Conservation (phyloP, 2,329 filamentous ascomycete species). For the Phialophora chinensis region DNA sequence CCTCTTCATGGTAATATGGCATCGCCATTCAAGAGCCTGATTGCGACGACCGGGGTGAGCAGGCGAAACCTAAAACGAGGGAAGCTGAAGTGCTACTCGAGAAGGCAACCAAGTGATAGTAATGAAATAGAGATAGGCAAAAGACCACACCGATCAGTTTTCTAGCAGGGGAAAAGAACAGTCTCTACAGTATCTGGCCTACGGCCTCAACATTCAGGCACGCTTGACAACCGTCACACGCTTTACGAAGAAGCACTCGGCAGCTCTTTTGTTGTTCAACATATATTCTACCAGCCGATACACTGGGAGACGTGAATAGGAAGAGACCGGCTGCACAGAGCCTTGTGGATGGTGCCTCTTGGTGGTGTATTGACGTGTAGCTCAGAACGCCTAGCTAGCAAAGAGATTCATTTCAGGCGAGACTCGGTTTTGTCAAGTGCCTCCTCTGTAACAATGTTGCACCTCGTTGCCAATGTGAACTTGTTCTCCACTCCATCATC, state of each 20-base stretch:
- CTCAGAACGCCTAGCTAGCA: no score
- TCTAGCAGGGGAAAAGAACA: neutral
- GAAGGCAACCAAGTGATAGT: neutral
- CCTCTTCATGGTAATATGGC: neutral
- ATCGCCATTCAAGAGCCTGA: neutral
- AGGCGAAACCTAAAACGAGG: constrained; percentile 19
- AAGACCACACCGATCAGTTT: neutral
- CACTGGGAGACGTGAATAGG: neutral
- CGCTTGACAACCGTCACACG: no score
- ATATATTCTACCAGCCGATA: neutral
- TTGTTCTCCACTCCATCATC: neutral
- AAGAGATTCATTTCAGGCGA: no score
- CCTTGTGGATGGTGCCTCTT: no score
- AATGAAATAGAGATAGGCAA: neutral
- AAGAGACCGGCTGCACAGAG: no score
- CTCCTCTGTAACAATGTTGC: no score
- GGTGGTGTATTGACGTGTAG: no score
- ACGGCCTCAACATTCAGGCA: no score
- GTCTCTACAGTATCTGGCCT: no score
- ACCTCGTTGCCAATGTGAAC: no score
- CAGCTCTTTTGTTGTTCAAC: neutral
- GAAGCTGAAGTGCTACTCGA: neutral
- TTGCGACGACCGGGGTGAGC: neutral
- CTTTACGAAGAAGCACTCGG: neutral
- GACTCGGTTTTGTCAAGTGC: no score